Base-by-base conservation (phyloP, 2,329 filamentous ascomycete species). In the Aureobasidium leucospermi region DNA sequence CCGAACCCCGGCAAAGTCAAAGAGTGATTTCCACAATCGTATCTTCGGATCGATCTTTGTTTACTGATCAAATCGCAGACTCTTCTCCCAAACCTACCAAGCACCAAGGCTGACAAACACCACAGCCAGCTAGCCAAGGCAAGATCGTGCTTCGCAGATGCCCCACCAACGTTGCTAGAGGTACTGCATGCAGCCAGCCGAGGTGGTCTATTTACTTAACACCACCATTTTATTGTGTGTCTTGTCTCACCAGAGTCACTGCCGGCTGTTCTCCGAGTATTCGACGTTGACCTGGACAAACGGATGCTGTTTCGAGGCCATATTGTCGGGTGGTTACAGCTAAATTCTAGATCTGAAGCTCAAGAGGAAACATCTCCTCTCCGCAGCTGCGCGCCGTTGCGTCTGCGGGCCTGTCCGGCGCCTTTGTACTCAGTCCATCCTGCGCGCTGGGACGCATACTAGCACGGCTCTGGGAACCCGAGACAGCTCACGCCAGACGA, bases 341-440 rank as follows among this genome's bases (percentile, higher is more conserved):
- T 45, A 13, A 28, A 56, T 45, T 39, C 36, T 36, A 43, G 52
- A 56, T 23, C 23, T 42, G 38, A 32, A 32, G 28, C n/a, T 15
- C 38, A 13, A 36, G 16, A 43, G 15, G 31, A 36, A 36, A 45
- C 51, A 43, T 34, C 52, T 15, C 41, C 31, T 56, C 52, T 45
- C 52, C 41, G 11, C 52, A 36, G 1, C 23, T 39, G 31, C 53
- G 53, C 53, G 53, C 53, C 53, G 53, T 57, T 57, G 53, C 53
- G 53, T 16, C 29, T n/a, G 42, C 53, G 53, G 53, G 42, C 53
- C 53, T 57, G 19, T 47, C 53, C 42, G 42, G 32, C 34, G 32
- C 32, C 42, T 47, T 23, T 47, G 32, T 42, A 57, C 42, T 8
- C 43, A 29, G 42, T 47, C 42, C 53, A 39, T 28, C 29, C 41